Base-by-base conservation (phyloP, 345 rosid species). In the Euphorbia lathyris region DNA sequence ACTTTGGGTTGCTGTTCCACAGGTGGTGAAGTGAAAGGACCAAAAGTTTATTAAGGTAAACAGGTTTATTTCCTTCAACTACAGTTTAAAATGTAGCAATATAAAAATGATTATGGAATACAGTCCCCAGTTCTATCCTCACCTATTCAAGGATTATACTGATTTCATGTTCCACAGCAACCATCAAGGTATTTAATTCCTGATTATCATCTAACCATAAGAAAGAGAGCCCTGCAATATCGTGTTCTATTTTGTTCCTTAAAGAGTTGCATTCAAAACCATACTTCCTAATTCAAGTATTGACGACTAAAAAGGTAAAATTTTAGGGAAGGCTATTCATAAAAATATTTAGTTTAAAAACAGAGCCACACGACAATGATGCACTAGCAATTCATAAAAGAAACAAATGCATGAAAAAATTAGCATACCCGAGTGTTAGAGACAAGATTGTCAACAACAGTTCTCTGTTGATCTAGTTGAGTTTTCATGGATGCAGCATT, bases 391-490 rank as follows among this genome's bases (percentile, higher is more conserved):
- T 48, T 69, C 22, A n/a, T 5, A 66, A 43, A 62, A 43, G 68
- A 34, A 23, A 45, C 19, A 47, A 19, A 51, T 51, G 25, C 16
- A 52, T 48, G 45, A 36, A 70, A 4, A 53, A 22, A 55, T 10
- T 38, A 67, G 43, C 77, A 69, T 83, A 87, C 96, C 90, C 83
- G 82, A 40, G 96, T 90, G 79, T 90, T 90, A 38, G 96, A 83
- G 72, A 87, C 85, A 58, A 90, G 89, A 80, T 82, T 90, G 17
- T 87, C 86, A 51, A 86, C 89, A 70, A 87, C 89, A 73, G 30
- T 61, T 81, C 78, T 84, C 72, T 90, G 96, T 50, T 90, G 96
- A 76, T 87, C 92, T 29, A 77, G 87, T 69, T 87, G 92, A 72
- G 87, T 78, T 85, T 82, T 87, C 79, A 90, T 64, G 74, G 85